These are phyloP conservation scores for Crepidotus variabilis DNA, from an alignment of 768 basidiomycete species.

Conservation along the genomic window DNA sequence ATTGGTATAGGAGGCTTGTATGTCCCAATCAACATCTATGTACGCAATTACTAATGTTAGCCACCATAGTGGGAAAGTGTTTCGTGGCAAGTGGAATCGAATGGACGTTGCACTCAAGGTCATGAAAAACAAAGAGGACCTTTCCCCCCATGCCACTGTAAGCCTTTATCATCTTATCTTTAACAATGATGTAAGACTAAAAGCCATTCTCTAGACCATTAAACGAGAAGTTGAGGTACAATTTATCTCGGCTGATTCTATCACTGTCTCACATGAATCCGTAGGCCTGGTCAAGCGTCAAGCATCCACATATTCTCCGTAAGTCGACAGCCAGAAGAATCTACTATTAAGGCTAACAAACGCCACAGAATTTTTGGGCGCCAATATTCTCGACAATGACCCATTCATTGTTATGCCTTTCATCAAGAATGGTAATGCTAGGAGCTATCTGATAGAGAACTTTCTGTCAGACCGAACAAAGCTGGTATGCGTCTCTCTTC, in stretches of 20 bases:
- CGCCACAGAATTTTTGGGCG: constrained; percentile 20
- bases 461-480: constrained; percentile 16
- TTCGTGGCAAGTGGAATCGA: constrained; percentile 19
- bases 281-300: constrained; percentile 16
- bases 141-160: constrained; percentile 10
- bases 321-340: background rate
- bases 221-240: constrained; percentile 10
- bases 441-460: constrained; percentile 12
- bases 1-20: constrained; percentile 25
- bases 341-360: background rate
- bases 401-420: constrained; percentile 25
- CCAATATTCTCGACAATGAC: constrained; percentile 20
- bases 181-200: background rate
- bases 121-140: constrained; percentile 10
- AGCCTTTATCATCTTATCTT: background rate
- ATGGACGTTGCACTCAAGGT: constrained; percentile 20
- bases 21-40: background rate
- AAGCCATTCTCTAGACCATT: constrained; percentile 7
- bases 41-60: background rate
- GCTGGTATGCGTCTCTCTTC: constrained; percentile 11
- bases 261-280: background rate
- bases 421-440: constrained; percentile 18
- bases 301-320: constrained; percentile 22
- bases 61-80: constrained; percentile 16
- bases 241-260: background rate